A percentile compares a stretch with the other conserved stretches of the same genome.
Conservation (phyloP, 805 yeast genomes). For the Naumovozyma dairenensis region DNA sequence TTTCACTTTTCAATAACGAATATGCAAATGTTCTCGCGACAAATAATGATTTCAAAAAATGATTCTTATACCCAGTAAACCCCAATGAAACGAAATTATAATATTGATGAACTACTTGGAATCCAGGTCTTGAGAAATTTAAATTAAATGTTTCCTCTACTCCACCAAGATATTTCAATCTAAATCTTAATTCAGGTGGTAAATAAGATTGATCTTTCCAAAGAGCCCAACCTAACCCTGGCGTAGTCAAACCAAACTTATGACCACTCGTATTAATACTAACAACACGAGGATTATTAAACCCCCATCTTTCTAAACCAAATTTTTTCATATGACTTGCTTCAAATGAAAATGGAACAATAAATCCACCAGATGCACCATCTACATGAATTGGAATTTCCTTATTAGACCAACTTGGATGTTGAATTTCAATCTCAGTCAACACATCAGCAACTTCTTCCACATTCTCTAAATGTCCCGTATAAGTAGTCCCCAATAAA, state of each 20-base stretch:
- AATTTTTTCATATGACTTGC: conserved; percentile 34
- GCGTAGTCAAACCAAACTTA: conserved; percentile 83
- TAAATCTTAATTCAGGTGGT: conserved; percentile 66
- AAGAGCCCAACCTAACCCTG: conserved; percentile 88
- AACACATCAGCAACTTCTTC: conserved; percentile 49
- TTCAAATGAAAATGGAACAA: conserved; percentile 78
- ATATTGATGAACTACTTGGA: conserved; percentile 83
- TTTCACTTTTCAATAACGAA: conserved; percentile 45
- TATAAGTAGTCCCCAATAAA: conserved; percentile 83
- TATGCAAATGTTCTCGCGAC: conserved; percentile 56
- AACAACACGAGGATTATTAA: conserved; percentile 62
- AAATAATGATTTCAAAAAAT: conserved; percentile 52
- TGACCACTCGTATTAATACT: conserved; percentile 89
- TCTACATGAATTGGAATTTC: conserved; percentile 85
- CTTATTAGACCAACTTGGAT: conserved; percentile 26
- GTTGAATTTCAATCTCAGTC: conserved; percentile 46
- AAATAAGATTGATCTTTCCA: conserved; percentile 60
- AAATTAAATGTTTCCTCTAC: conserved; percentile 77
- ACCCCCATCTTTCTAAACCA: conserved; percentile 53
- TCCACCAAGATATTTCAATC: conserved; percentile 78
- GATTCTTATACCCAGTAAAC: conserved; percentile 52
- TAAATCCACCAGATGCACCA: conserved; percentile 85
- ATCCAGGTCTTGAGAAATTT: conserved; percentile 89
- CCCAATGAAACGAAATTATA: conserved; percentile 69
- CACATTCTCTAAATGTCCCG: conserved; percentile 85